Conservation (phyloP, 2,329 filamentous ascomycete genomes). For the Colletotrichum chrysophilum region DNA sequence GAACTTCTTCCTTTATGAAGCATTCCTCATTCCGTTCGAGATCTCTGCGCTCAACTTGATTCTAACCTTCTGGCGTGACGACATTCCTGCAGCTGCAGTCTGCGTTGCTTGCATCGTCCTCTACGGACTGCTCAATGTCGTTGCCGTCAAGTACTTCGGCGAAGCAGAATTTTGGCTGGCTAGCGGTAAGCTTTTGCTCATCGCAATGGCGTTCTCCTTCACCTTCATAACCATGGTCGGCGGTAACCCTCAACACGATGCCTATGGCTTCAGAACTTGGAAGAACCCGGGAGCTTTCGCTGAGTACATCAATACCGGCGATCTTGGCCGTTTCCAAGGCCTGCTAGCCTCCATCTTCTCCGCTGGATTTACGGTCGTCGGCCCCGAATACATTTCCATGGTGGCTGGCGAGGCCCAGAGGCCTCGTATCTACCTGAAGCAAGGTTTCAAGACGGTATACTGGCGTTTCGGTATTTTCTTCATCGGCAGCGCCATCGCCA, state of each 20-base stretch:
- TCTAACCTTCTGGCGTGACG: slow-evolving; percentile 15
- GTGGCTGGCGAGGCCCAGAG: slow-evolving; percentile 74
- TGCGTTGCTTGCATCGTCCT: slow-evolving; percentile 15
- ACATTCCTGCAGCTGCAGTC: slow-evolving; percentile 16
- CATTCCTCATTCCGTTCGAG: slow-evolving; percentile 48
- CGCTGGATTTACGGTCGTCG: slow-evolving; percentile 67
- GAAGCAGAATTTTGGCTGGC: slow-evolving; percentile 76
- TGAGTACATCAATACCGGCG: slow-evolving; percentile 62
- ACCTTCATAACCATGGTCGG: slow-evolving; percentile 84
- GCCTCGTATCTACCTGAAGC: slow-evolving; percentile 67
- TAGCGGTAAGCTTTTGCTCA: slow-evolving; percentile 67
- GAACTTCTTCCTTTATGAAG: slow-evolving; percentile 52
- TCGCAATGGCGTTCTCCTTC: slow-evolving; percentile 71
- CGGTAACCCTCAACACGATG: slow-evolving; percentile 72
- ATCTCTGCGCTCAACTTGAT: slow-evolving; percentile 44
- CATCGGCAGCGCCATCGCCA: slow-evolving; percentile 69
- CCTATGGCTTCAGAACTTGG: slow-evolving; percentile 76
- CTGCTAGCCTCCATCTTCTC: slow-evolving; percentile 72
- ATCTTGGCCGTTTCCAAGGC: slow-evolving; percentile 72
- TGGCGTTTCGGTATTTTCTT: slow-evolving; percentile 76
- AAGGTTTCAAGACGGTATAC: slow-evolving; percentile 76
- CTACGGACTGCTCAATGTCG: slow-evolving; percentile 33
- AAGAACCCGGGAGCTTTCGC: slow-evolving; percentile 65
- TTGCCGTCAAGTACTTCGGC: slow-evolving; percentile 25
- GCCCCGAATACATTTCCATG: slow-evolving; percentile 71